phyloP scores from a whole-genome alignment of 1,284 basidiomycete genomes.

The Hypsizygus ulmarius region DNA sequence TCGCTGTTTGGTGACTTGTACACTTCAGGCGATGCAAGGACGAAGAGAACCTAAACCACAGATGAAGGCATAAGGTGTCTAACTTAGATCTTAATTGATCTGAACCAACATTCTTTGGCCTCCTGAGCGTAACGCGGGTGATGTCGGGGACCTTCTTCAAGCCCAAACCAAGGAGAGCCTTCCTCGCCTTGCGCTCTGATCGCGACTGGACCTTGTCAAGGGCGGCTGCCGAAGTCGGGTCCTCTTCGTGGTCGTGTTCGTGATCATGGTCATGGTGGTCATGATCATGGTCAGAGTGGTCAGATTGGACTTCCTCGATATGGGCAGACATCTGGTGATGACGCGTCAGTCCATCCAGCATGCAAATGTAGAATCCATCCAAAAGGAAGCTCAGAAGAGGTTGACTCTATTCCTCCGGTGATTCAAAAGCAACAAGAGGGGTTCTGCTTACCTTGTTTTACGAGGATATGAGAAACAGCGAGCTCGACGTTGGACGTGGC shows the following conservation, averaged over 20 bases:
- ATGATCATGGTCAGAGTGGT: constrained; percentile 71
- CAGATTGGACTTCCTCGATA: constrained; percentile 79
- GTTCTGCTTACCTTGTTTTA: constrained; percentile 23
- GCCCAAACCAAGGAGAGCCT: constrained; percentile 83
- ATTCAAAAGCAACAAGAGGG: constrained; percentile 6
- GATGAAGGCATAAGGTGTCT: not conserved
- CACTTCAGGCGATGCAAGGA: constrained; percentile 92
- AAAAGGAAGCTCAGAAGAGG: not conserved
- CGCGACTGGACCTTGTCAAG: constrained; percentile 93
- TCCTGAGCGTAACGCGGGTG: constrained; percentile 91
- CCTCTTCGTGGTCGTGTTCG: constrained; percentile 65
- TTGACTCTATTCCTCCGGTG: not conserved
- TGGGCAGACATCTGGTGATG: constrained; percentile 66
- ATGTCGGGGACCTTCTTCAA: constrained; percentile 92
- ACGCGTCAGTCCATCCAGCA: constrained; percentile 36
- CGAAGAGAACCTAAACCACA: constrained; percentile 75
- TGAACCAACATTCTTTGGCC: constrained; percentile 86
- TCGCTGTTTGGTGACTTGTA: constrained; percentile 98
- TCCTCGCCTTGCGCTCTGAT: constrained; percentile 89
- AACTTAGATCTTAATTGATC: not conserved
- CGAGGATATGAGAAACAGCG: constrained; percentile 23
- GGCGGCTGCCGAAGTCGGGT: constrained; percentile 79
- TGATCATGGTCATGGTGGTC: constrained; percentile 47
- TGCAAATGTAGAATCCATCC: constrained; percentile 23
- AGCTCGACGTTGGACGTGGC: constrained; percentile 34